These are phyloP conservation scores for Lipomyces chichibuensis DNA, from an alignment of 805 yeast genomes.

Conservation along the genomic window DNA sequence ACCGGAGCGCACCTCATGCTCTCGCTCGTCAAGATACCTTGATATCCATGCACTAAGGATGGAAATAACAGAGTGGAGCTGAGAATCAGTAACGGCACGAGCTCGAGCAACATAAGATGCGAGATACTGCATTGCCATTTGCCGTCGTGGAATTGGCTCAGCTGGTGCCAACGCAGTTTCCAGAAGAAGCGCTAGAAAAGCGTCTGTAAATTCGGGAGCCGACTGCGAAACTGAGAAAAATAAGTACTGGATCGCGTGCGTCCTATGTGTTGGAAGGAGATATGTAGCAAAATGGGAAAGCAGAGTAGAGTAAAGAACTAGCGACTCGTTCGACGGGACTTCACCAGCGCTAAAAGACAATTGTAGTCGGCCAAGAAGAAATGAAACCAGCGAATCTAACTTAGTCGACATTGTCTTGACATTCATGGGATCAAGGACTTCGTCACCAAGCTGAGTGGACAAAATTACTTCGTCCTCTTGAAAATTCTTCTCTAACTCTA, in stretches of 20 bases:
- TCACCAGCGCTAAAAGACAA: constrained; percentile 52
- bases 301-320: constrained; percentile 70
- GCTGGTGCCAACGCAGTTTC: constrained; percentile 77
- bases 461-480: constrained; percentile 24
- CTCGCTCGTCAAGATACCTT: constrained; percentile 80
- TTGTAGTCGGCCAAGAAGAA: constrained; percentile 58
- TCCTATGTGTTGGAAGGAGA: constrained; percentile 87
- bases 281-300: constrained; percentile 78
- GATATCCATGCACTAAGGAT: constrained; percentile 83
- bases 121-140: constrained; percentile 89
- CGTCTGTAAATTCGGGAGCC: constrained; percentile 80
- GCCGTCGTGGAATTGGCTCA: constrained; percentile 72
- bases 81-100: constrained; percentile 66
- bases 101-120: constrained; percentile 91
- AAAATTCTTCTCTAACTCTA: constrained; percentile 5
- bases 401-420: constrained; percentile 46
- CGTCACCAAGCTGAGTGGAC: constrained; percentile 15
- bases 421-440: constrained; percentile 15
- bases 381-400: constrained; percentile 67
- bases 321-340: constrained; percentile 67
- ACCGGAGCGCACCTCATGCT: constrained; percentile 64
- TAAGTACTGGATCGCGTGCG: constrained; percentile 83
- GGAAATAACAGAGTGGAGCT: constrained; percentile 78
- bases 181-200: constrained; percentile 76
- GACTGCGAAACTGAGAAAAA: constrained; percentile 80